A percentile compares a stretch with the other conserved stretches of the same genome.
These are phyloP conservation scores for Lodderomyces metapsilosis DNA, from an alignment of 1,139 yeast species.

Conservation along the genomic window DNA sequence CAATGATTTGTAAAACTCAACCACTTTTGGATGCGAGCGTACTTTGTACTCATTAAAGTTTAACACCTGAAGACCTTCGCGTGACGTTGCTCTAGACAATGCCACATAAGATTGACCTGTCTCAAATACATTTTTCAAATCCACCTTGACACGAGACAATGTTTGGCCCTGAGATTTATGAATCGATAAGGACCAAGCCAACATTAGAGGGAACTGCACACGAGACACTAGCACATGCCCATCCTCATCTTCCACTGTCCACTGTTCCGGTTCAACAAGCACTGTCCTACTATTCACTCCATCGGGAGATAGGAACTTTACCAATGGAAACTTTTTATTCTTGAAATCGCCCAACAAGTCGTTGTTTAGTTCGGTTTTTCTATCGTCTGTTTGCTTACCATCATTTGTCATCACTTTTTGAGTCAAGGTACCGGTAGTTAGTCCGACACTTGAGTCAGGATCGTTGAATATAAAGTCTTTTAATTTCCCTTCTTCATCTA, in stretches of 20 bases:
- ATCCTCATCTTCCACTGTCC: conserved; percentile 43
- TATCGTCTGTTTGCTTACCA: conserved; percentile 15
- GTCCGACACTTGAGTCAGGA: background rate
- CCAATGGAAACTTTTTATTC: conserved; percentile 61
- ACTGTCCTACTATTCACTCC: conserved; percentile 67
- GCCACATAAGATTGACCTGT: conserved; percentile 97
- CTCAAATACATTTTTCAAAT: conserved; percentile 74
- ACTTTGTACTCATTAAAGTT: conserved; percentile 63
- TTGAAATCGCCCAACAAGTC: conserved; percentile 20
- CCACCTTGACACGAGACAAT: conserved; percentile 75
- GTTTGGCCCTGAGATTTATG: conserved; percentile 98
- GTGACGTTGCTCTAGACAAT: conserved; percentile 75
- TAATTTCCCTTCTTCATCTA: conserved; percentile 12
- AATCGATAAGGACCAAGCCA: conserved; percentile 94
- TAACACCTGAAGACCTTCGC: conserved; percentile 75
- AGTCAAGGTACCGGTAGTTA: conserved; percentile 8
- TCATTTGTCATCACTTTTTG: conserved; percentile 11
- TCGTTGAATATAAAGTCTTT: conserved; percentile 25
- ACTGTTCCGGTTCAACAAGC: conserved; percentile 44
- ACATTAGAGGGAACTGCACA: conserved; percentile 73
- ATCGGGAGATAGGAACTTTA: conserved; percentile 68
- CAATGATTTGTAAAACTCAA: conserved; percentile 52
- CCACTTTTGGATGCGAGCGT: conserved; percentile 61
- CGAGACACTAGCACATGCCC: conserved; percentile 30
- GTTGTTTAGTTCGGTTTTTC: conserved; percentile 21